Percentiles rank a stretch among this genome's conserved stretches.
Conservation (phyloP, 495 filamentous ascomycete species). For the Hypoxylon trugodes region DNA sequence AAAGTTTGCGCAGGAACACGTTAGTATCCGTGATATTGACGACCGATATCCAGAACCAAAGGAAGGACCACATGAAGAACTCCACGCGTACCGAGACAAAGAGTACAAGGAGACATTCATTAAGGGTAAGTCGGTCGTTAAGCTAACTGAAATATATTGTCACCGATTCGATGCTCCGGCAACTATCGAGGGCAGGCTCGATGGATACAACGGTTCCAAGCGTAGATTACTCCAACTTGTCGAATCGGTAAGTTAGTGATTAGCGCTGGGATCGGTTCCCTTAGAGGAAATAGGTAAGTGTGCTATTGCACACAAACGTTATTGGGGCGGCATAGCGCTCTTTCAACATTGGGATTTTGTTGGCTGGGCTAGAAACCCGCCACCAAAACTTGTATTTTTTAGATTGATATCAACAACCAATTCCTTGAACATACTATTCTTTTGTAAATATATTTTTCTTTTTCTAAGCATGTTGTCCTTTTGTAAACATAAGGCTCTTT, state of each 20-base stretch:
- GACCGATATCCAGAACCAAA: not conserved
- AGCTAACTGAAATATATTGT: constrained; percentile 27
- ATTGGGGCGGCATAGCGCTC: no score
- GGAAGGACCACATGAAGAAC: constrained; percentile 25
- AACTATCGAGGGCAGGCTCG: constrained; percentile 36
- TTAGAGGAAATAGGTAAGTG: not conserved
- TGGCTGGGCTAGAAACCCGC: no score
- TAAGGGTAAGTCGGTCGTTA: constrained; percentile 25
- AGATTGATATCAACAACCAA: no score
- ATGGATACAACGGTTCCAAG: not conserved
- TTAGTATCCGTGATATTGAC: constrained; percentile 33
- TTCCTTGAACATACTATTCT: no score
- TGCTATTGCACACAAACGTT: no score
- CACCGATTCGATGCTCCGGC: constrained; percentile 35
- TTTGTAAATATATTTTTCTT: no score
- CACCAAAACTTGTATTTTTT: no score
- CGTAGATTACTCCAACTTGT: constrained; percentile 13
- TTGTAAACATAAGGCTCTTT: no score
- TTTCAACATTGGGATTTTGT: no score
- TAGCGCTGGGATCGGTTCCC: not conserved
- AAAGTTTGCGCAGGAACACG: constrained; percentile 17
- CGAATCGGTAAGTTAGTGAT: not conserved
- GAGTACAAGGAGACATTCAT: constrained; percentile 20
- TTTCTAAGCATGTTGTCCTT: no score
- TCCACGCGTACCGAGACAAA: constrained; percentile 1